These are phyloP conservation scores for Magnolia kwangsiensis DNA, from an alignment of 164 flowering plant species.

Conservation along the genomic window DNA sequence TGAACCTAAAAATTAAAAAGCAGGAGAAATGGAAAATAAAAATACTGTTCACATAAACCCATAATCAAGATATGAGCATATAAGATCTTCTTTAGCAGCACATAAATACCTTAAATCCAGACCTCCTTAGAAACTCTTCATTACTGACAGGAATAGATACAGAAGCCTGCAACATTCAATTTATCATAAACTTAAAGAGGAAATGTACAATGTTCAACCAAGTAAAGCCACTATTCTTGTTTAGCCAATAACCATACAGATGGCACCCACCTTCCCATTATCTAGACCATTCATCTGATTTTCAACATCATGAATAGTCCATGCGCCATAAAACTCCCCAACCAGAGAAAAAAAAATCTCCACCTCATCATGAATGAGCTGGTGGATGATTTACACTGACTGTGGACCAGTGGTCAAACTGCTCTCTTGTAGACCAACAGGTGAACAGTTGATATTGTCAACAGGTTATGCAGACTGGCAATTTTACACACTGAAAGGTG, in stretches of 20 bases:
- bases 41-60: background rate
- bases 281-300: background rate
- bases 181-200: background rate
- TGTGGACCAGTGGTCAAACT: background rate
- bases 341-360: no score
- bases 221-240: background rate
- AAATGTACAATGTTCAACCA: no score
- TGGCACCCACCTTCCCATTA: background rate
- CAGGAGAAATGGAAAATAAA: background rate
- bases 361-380: no score
- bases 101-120: conserved; percentile 26
- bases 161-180: conserved; percentile 39
- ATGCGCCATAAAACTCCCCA: background rate
- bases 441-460: background rate
- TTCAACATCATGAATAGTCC: background rate
- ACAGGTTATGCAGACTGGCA: background rate
- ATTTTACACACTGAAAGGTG: background rate
- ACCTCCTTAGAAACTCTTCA: conserved; percentile 34
- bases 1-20: background rate
- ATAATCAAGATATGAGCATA: background rate
- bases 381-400: background rate
- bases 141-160: conserved; percentile 37
- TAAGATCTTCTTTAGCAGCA: background rate
- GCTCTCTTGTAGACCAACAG: background rate
- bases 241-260: background rate